Evolutionary conservation across 352 stramenopile species (phyloP), one percentile per base, ranked within the genome.

Genomic region (Thalassiosira delicatula): DNA sequence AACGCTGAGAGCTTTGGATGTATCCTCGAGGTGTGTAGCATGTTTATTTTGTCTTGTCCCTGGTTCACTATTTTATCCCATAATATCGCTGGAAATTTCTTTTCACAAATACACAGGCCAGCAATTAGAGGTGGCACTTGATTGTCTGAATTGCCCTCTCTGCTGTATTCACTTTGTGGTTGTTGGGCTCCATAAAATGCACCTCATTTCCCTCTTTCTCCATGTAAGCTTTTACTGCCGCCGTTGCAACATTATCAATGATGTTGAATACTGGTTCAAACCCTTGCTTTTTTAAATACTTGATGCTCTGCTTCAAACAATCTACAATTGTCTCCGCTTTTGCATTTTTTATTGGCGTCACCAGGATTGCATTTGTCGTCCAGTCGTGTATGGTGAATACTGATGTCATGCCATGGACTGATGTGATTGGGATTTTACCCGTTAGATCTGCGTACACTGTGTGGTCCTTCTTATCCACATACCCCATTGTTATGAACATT

Each of bases 1-100:
- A 76, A 77, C 4, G 83, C 78, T 4, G 83, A 89, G 9, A 83
- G 30, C 29, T 65, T 54, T 23, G 79, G 83, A 35, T 89, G 72
- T 11, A 69, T n/a, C 32, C 66, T 33, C 2, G 65, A 87, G 14
- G 29, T 30, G 7, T 75, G 73, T 7, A 87, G 62, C 0, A 89
- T 17, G 62, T 87, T 85, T 4, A 89, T 46, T 49, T 70, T 78
- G n/a, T 81, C 23, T 70, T 77, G 25, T 9, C 66, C 68, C 67
- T 89, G 83, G 27, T 60, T 46, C 0, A 84, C 9, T 14, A 88
- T 46, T 42, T 65, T 40, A 40, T 63, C 37, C 76, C 78, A 88
- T n/a, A 78, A 44, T 12, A 75, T 49, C 0, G 85, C 35, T 3
- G 79, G 74, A n/a, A n/a, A n/a, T n/a, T n/a, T n/a, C n/a, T n/a